Conservation (phyloP, 225 moss, liverwort and hornwort genomes). For the Marchantia paleacea region DNA sequence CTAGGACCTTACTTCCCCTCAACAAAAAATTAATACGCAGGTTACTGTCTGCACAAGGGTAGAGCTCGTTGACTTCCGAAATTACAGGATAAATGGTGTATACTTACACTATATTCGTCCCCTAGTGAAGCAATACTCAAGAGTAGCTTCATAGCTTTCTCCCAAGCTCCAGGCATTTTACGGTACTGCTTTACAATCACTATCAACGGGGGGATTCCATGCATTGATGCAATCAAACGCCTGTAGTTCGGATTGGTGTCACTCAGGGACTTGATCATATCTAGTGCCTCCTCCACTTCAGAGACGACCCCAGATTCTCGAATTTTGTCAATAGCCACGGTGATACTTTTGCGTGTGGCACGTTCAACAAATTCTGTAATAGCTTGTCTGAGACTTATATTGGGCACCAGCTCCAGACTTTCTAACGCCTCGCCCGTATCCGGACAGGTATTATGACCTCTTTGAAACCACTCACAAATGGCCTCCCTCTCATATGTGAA, state of each 20-base stretch:
- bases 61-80: too few species aligned
- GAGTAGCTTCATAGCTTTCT: slow-evolving; percentile 44
- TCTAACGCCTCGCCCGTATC: slow-evolving; percentile 53
- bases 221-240: slow-evolving; percentile 41
- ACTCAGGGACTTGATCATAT: slow-evolving; percentile 43
- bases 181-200: slow-evolving; percentile 39
- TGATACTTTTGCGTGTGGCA: slow-evolving; percentile 34
- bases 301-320: slow-evolving; percentile 11
- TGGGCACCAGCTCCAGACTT: slow-evolving; percentile 46
- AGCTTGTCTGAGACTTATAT: slow-evolving; percentile 43
- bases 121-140: slow-evolving; percentile 35
- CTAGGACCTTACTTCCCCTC: too few species aligned
- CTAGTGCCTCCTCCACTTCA: slow-evolving; percentile 41
- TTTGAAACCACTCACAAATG: slow-evolving; percentile 51
- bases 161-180: slow-evolving; percentile 38
- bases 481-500: slow-evolving; percentile 55
- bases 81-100: too few species aligned
- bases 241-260: slow-evolving; percentile 47
- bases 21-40: too few species aligned
- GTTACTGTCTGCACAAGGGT: too few species aligned
- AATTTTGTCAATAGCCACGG: slow-evolving; percentile 42
- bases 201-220: slow-evolving; percentile 48
- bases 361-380: slow-evolving; percentile 52
- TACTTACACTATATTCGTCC: slow-evolving; percentile 49
- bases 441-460: slow-evolving; percentile 52